Base-by-base conservation (phyloP, 2,329 filamentous ascomycete genomes). In the Diaporthe amygdali region DNA sequence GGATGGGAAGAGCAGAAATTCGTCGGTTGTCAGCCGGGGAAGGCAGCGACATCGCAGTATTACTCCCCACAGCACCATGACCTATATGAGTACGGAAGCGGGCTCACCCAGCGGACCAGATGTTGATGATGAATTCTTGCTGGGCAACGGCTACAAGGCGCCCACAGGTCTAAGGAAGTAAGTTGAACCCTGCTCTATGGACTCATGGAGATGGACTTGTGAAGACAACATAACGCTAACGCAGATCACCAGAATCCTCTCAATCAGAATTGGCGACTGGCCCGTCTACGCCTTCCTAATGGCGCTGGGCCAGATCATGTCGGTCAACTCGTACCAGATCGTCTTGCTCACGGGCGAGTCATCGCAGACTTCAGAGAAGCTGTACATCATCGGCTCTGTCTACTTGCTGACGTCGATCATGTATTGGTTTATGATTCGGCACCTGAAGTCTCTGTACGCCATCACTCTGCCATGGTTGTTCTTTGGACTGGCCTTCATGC, bases 291-390 rank as follows among this genome's bases (percentile, higher is more conserved):
- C 88, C 9, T 84, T 92, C 73, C 83, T 92, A 68, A 85, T 92
- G 37, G 89, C 89, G 14, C 83, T 91, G 37, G 88, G 88, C 30
- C 90, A 92, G 75, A 88, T 92, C 73, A 87, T 92, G 63, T 89
- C 90, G 2, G 88, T 89, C 71, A 92, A 91, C 79, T 91, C 89
- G 1, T 92, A 92, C 79, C 91, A 92, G 77, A 90, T 92, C 76
- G 91, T 90, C 0, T 83, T 93, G 22, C 84, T 93, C 27, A 90
- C 89, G 0, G 91, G 90, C 30, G 87, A 90, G 75, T 83, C 90
- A 22, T 90, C 88, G 70, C 85, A 92, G 77, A 85, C 86, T 4
- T 87, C 89, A 6, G 79, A 81, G 37, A 89, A 90, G 75, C 82
- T 92, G 1, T 92, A 92, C 79, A 84, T 85, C 63, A 87, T 91